Base-by-base conservation (phyloP, 2,329 filamentous ascomycete species). In the Amauroascus verrucosus region DNA sequence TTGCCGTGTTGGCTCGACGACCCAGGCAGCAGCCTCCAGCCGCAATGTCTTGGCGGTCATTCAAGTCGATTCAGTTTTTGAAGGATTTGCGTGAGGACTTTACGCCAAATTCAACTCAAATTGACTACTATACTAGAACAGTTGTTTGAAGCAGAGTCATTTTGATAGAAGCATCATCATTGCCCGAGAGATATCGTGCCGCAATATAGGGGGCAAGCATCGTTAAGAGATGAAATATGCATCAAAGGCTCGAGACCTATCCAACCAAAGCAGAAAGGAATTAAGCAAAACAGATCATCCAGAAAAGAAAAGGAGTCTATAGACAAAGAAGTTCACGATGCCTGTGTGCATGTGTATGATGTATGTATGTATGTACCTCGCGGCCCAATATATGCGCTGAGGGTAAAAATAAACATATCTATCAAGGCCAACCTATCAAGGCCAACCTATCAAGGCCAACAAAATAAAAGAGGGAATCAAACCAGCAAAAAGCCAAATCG, bases 321-420 rank as follows among this genome's bases (percentile, higher is more conserved):
- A 11, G n/a, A 16, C 6, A 47, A 22, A 33, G 18, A 33, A 4
- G 16, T 32, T 2, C 22, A 32, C 14, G 24, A 32, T 35, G 44
- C 44, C 26, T 16, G 13, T 13, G 32, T 35, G 28, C 11, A 32
- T 6, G 28, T 28, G 22, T 46, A 46, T n/a, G 43, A n/a, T n/a
- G n/a, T n/a, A n/a, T n/a, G n/a, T 18, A 24, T 45, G 44, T 37
- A 48, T 48, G 28, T 48, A 48, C 30, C 45, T 37, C 5, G 30
- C 11, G 28, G n/a, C 14, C n/a, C 22, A 5, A 22, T 48, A 35
- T 48, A 48, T 48, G 30, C 20, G n/a, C 28, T 14, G 18, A 24
- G 45, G 9, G 45, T 26, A 9, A 35, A 33, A 32, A 46, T 30
- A 30, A 45, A 26, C 11, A 45, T 13, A 14, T 28, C 28, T 28